Base-by-base conservation (phyloP, 2,329 filamentous ascomycete genomes). In the Harringtonia aguacate region DNA sequence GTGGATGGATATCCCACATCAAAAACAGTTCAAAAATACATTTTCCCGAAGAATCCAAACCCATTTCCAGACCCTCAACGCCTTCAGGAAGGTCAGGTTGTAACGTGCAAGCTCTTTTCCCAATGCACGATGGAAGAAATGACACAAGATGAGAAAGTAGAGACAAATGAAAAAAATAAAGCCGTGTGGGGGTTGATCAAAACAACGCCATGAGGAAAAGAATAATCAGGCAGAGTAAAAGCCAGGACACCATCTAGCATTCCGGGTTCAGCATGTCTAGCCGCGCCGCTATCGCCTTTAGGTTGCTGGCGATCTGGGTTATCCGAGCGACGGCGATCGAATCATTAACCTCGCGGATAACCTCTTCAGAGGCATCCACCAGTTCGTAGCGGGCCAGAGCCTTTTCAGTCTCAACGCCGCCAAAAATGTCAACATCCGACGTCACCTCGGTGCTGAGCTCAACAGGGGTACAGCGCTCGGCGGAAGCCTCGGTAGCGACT, bases 391-490 rank as follows among this genome's bases (percentile, higher is more conserved):
- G 70, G 14, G 75, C 65, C 39, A 78, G 65, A 3, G 72, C 63
- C 69, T 89, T 89, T 53, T 84, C 79, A 2, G 73, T 58, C 48
- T 73, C 66, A 47, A 84, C 64, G 31, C 72, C 73, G 38, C 71
- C 72, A 37, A 75, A 71, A 50, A 73, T 60, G 50, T 68, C 58
- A 48, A 63, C 46, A 49, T 61, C 48, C 35, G 59, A 55, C 42
- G 70, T 57, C 30, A 55, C 58, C 13, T 69, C 69, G 17, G 65
- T 61, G 45, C 72, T 63, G 22, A 71, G 46, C 47, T 70, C 64
- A 36, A 60, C 40, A 15, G 60, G 24, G 10, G 24, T 10, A 10
- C 24, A 7, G 24, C 24, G 52, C 22, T 58, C 52, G n/a, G 57
- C 46, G 3, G 54, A 24, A 6, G 55, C 35, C 20, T 53, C 47